These are phyloP conservation scores for Celoporthe dispersa DNA, from an alignment of 2,329 filamentous ascomycete species.

Conservation along the genomic window DNA sequence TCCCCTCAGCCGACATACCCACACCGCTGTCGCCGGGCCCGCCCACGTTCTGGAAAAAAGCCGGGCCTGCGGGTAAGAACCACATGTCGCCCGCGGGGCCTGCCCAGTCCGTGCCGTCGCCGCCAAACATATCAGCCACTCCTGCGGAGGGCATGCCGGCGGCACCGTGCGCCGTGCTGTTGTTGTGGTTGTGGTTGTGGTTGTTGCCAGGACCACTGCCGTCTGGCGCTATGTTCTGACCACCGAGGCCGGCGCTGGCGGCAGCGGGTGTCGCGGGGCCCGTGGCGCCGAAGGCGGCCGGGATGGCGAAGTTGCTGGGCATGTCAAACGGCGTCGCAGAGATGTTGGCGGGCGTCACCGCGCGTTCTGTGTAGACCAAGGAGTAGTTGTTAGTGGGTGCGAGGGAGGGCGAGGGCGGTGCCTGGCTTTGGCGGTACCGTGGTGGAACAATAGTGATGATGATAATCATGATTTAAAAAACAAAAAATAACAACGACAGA, in stretches of 20 bases:
- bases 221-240: constrained; percentile 38
- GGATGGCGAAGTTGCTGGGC: constrained; percentile 59
- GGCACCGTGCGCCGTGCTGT: constrained; percentile 25
- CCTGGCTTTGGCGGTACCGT: not conserved
- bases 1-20: constrained; percentile 69
- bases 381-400: not conserved
- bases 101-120: constrained; percentile 53
- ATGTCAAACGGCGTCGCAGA: constrained; percentile 68
- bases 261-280: constrained; percentile 55
- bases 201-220: constrained; percentile 36
- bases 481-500: too few species aligned
- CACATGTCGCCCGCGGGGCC: constrained; percentile 65
- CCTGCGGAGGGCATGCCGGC: constrained; percentile 35
- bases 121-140: constrained; percentile 45
- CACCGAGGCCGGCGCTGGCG: constrained; percentile 3
- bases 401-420: too few species aligned
- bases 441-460: too few species aligned
- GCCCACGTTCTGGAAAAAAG: constrained; percentile 68
- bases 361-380: constrained; percentile 40
- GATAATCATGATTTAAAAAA: not conserved
- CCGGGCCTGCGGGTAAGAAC: constrained; percentile 67
- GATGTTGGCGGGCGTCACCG: constrained; percentile 55
- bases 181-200: constrained; percentile 38
- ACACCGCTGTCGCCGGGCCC: constrained; percentile 53
- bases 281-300: constrained; percentile 44